Evolutionary conservation across 139 green algal species (phyloP).

Genomic region (Chlamydomonas sphaeroides): DNA sequence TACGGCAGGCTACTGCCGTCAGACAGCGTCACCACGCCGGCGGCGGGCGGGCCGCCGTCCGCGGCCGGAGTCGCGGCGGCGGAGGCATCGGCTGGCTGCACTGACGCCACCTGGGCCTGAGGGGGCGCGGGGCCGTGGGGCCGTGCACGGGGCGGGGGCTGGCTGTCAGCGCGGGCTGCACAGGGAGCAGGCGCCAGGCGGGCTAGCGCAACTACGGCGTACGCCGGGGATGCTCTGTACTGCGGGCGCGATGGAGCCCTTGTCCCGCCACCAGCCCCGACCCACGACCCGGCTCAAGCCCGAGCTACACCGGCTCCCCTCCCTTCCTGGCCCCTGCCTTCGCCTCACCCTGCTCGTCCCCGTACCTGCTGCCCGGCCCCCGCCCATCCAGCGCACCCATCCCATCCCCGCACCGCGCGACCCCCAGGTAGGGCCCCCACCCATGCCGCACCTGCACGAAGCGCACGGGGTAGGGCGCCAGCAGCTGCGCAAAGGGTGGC

Average conservation of each 20-base stretch:
- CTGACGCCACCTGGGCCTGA: slow-evolving; percentile 33
- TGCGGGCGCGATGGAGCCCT: no score
- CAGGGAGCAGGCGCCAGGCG: no score
- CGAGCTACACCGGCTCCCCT: no score
- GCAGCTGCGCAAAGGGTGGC: slow-evolving; percentile 85
- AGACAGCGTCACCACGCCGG: slow-evolving; percentile 67
- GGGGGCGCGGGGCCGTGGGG: background rate
- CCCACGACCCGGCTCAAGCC: no score
- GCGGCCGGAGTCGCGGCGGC: background rate
- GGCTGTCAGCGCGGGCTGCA: no score
- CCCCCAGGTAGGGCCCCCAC: background rate
- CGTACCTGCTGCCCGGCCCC: no score
- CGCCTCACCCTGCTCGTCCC: background rate
- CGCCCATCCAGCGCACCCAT: background rate
- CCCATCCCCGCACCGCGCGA: no score
- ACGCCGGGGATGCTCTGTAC: no score
- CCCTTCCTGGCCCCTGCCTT: slow-evolving; percentile 41
- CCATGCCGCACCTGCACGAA: slow-evolving; percentile 72
- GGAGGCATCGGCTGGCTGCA: background rate
- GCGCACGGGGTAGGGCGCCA: slow-evolving; percentile 84
- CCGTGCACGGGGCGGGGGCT: background rate
- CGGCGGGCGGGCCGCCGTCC: slow-evolving; percentile 10
- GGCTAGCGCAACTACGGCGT: no score
- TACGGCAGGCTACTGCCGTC: slow-evolving; percentile 77
- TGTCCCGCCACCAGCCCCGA: no score